phyloP scores from a whole-genome alignment of 345 rosid species.

The Citrus glauca region DNA sequence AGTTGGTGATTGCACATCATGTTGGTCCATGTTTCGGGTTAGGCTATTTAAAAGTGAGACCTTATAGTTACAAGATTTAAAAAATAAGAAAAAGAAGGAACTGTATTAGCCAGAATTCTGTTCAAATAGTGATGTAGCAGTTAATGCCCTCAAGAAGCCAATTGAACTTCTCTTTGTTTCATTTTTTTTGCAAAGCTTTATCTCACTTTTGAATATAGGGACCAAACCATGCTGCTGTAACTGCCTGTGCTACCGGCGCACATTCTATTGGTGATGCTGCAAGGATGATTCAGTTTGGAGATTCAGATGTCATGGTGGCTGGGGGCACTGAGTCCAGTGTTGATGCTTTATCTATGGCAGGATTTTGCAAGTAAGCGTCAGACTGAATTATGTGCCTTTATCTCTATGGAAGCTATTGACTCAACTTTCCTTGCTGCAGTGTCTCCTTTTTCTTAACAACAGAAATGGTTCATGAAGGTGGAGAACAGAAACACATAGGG shows the following conservation, averaged over 20 bases:
- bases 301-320: slow-evolving; percentile 91
- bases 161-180: not conserved
- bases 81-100: not conserved
- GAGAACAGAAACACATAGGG: not conserved
- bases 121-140: not conserved
- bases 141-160: not conserved
- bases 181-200: slow-evolving; percentile 12
- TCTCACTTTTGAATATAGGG: slow-evolving; percentile 56
- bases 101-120: not conserved
- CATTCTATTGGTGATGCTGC: slow-evolving; percentile 97
- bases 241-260: slow-evolving; percentile 98
- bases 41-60: not conserved
- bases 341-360: slow-evolving; percentile 92
- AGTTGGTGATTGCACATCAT: not conserved
- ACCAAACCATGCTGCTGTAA: slow-evolving; percentile 98
- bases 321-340: slow-evolving; percentile 97
- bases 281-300: slow-evolving; percentile 98
- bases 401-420: not conserved
- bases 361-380: slow-evolving; percentile 72
- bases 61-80: not conserved
- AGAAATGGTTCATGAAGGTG: not conserved
- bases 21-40: slow-evolving; percentile 1
- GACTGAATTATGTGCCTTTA: not conserved
- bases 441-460: not conserved
- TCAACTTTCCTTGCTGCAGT: not conserved